Evolutionary conservation across 768 basidiomycete species (phyloP), one percentile per base, ranked within the genome.

Genomic region (Termitomyces sp.): DNA sequence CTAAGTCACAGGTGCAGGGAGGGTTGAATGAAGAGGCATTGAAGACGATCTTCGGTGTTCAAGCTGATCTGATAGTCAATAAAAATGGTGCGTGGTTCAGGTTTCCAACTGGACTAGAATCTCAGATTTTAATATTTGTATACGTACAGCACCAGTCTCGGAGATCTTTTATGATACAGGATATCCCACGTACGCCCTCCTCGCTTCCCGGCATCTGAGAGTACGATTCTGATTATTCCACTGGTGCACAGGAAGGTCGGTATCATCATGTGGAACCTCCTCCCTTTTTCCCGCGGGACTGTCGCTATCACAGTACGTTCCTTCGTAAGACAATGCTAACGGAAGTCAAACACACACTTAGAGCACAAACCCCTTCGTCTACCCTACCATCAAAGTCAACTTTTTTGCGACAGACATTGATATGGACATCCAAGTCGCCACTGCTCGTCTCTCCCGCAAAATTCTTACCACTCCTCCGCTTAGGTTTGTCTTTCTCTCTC

Each of bases 241-340:
- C 8, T 38, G 29, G 34, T 7, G 4, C 58, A 25, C 57, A 81
- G 80, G 54, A 74, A 70, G 15, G 60, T 84, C 12, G 83, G 83
- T 3, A 77, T 85, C 53, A 72, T 77, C 59, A 75, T 79, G 71
- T 86, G 84, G 83, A 77, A 77, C 58, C 74, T 86, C n/a, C 74
- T 86, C 3, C 83, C 83, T 0, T 85, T 84, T 71, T 80, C 80
- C 68, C 71, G 83, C 36, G 84, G 84, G 7, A 76, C 66, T n/a
- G 79, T 84, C 31, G 71, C 72, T 55, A 79, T 84, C 65, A 77
- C 70, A 3, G 81, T 83, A 43, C 32, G 71, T 40, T 9, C 25
- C 4, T 8, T 4, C 5, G 4, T 4, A 15, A 5, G 31, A 29
- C 17, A 55, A 40, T 37, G 17, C 29, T 37, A 5, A 5, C 32